phyloP scores from a whole-genome alignment of 768 basidiomycete species.

The Lactarius sanguifluus region DNA sequence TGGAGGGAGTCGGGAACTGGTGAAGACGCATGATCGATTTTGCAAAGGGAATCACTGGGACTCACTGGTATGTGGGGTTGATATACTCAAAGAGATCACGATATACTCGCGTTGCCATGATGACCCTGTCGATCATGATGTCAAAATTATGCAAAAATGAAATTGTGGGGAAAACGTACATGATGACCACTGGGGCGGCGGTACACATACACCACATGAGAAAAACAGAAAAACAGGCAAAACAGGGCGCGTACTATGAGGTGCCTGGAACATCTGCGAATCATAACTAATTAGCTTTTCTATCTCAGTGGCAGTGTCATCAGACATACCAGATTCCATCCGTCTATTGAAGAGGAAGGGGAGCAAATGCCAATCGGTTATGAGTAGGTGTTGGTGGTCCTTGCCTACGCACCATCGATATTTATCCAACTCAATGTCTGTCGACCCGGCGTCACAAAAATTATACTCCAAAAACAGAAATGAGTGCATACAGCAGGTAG shows the following conservation, averaged over 20 bases:
- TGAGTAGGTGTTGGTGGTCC: background rate
- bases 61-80: conserved; percentile 7
- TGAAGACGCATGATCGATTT: background rate
- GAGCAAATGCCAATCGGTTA: background rate
- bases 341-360: background rate
- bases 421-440: conserved; percentile 5
- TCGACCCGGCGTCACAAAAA: background rate
- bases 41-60: background rate
- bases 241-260: conserved; percentile 2
- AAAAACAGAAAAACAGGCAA: background rate
- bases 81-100: conserved; percentile 20
- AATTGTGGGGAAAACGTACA: background rate
- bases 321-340: conserved; percentile 17
- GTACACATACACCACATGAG: background rate
- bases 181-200: conserved; percentile 9
- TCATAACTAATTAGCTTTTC: background rate
- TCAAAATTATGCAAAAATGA: background rate
- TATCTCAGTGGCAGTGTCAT: background rate
- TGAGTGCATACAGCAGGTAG: conserved; percentile 6
- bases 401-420: conserved; percentile 8
- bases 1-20: background rate
- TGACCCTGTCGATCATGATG: background rate
- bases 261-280: conserved; percentile 12
- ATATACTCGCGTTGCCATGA: conserved; percentile 16
- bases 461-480: background rate